phyloP scores from a whole-genome alignment of 352 stramenopile genomes.

The Phytophthora foliorum region DNA sequence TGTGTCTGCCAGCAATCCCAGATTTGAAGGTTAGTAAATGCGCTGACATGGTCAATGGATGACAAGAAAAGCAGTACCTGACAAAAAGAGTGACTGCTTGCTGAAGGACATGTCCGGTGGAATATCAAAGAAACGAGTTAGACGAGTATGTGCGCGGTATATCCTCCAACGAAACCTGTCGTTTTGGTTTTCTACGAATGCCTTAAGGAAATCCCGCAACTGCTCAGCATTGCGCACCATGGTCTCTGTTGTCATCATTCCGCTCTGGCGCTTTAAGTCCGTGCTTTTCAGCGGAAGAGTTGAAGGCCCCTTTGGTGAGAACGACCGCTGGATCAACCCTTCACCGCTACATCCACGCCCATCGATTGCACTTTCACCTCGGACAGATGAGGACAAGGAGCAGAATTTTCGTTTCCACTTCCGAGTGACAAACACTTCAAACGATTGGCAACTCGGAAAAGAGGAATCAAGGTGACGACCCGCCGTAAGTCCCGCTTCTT shows the following conservation, averaged over 20 bases:
- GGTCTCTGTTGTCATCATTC: constrained; percentile 42
- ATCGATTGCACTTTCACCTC: constrained; percentile 27
- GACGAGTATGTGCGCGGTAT: constrained; percentile 80
- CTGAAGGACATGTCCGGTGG: constrained; percentile 77
- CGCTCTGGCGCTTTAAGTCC: constrained; percentile 29
- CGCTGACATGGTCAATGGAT: background rate
- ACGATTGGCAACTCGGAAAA: constrained; percentile 89
- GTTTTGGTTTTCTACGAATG: constrained; percentile 88
- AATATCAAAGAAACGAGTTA: constrained; percentile 75
- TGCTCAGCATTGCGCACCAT: constrained; percentile 65
- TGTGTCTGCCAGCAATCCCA: constrained; percentile 46
- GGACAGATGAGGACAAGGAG: constrained; percentile 57
- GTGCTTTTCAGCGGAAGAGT: constrained; percentile 29
- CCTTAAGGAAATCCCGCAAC: constrained; percentile 83
- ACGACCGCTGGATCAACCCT: constrained; percentile 39
- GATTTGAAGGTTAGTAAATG: background rate
- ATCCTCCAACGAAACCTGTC: constrained; percentile 82
- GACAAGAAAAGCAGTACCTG: constrained; percentile 44
- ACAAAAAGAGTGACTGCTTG: constrained; percentile 73
- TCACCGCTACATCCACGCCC: constrained; percentile 30
- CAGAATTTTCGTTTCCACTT: constrained; percentile 90
- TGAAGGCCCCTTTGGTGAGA: constrained; percentile 33
- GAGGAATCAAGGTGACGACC: constrained; percentile 87
- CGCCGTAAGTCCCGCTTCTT: constrained; percentile 88
- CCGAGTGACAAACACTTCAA: constrained; percentile 93